These are phyloP conservation scores for Myxozyma udenii DNA, from an alignment of 805 yeast species.

Conservation along the genomic window DNA sequence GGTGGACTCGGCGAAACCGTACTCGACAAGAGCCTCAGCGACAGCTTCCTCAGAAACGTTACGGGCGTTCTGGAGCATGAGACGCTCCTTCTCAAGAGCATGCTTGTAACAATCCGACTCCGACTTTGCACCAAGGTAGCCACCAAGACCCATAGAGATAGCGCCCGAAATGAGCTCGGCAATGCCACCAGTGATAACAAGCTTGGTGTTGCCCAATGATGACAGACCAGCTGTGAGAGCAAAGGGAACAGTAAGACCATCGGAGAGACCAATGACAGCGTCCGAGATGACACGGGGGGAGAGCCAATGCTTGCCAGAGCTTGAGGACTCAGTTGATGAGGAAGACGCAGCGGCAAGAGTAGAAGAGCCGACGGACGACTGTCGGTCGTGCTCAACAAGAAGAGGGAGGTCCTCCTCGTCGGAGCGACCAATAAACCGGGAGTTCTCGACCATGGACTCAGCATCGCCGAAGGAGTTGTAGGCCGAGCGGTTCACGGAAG, in stretches of 20 bases:
- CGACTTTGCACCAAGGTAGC: conserved; percentile 88
- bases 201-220: conserved; percentile 79
- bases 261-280: conserved; percentile 87
- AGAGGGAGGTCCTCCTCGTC: conserved; percentile 24
- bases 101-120: conserved; percentile 47
- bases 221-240: conserved; percentile 96
- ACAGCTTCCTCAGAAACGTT: conserved; percentile 64
- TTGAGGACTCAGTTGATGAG: not conserved
- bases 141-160: conserved; percentile 97
- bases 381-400: conserved; percentile 5
- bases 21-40: conserved; percentile 73
- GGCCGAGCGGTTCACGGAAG: conserved; percentile 1
- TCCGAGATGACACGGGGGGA: conserved; percentile 89
- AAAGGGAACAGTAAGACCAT: conserved; percentile 97
- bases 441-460: conserved; percentile 8
- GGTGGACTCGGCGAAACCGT: conserved; percentile 66
- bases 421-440: not conserved
- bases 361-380: conserved; percentile 8
- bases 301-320: conserved; percentile 16
- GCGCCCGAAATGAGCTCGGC: conserved; percentile 97
- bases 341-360: conserved; percentile 10
- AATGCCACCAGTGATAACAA: conserved; percentile 96
- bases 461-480: conserved; percentile 10
- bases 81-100: conserved; percentile 29
- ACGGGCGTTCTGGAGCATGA: conserved; percentile 44